Base-by-base conservation (phyloP, 352 stramenopile species). In the Pythium dissimile region DNA sequence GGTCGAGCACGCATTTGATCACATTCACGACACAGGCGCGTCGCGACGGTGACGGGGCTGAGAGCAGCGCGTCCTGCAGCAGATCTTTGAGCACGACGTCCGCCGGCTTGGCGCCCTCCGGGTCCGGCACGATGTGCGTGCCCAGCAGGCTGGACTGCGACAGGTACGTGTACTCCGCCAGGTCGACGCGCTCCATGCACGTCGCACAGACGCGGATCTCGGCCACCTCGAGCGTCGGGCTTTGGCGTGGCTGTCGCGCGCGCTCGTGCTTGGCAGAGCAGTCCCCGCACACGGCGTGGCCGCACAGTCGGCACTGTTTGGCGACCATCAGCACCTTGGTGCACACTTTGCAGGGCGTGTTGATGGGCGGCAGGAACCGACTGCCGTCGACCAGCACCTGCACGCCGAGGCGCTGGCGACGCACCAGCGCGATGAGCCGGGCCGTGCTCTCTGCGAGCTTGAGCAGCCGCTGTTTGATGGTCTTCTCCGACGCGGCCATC, bases 321-420 rank as follows among this genome's bases (percentile, higher is more conserved):
- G 69, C 64, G 55, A 57, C 4, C 24, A 70, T 34, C 15, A 88
- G 46, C 10, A 54, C 73, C 50, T 78, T 80, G 11, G 66, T 75
- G 31, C 79, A 89, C 49, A 72, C 77, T 13, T 71, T 76, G 47
- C 79, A 89, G n/a, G 62, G 70, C 12, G 57, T 54, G 66, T 86
- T 89, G 6, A 24, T 49, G 18, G 56, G 75, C 9, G 67, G 62
- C 11, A 72, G 55, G 49, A 84, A 78, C 7, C 71, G 51, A 8
- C 39, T 53, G 26, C 56, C 56, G 31, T 72, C 54, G 5, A 85
- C 54, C 4, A 88, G 66, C 27, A 67, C 66, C 55, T 89, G 80
- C 13, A 67, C 48, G 7, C 75, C 77, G 24, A 90, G 73, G 2
- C 80, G 77, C 0, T 73, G 80, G 13, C 80, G 65, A 3, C 75